Evolutionary conservation across 306 rosid species (phyloP), one percentile per base, ranked within the genome.

Genomic region (Ochetophila trinervis): DNA sequence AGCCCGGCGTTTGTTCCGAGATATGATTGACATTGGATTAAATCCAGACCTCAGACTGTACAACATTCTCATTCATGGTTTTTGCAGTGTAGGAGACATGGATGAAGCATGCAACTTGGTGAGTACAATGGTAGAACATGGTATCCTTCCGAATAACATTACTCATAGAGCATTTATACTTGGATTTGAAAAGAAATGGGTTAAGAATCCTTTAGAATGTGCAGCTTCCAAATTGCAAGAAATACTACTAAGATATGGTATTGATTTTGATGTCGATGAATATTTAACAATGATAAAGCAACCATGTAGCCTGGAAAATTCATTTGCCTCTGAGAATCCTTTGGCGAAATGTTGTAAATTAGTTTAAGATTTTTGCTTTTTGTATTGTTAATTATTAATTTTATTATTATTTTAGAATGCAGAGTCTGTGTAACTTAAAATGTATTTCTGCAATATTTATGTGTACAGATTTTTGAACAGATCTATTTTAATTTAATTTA

Each of bases 51-150:
- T 68, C 53, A 68, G 67, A 44, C 60, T 79, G 50, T 79, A 70
- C 57, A 79, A 70, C 72, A 74, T 68, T 55, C 45, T 78, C 30
- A 70, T 79, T 53, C 74, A 58, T 74, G 84, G 84, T n/a, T 66
- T 70, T 74, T 74, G 84, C 50, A 70, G 71, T 54, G 40, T 79
- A 60, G 80, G 80, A 40, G 52, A 67, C 53, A 30, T 74, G 74
- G 66, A 74, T 34, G 71, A 74, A 34, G 84, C 77, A 19, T 74
- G 80, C 67, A 70, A 62, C 49, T 50, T 79, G 40, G 51, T 79
- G 30, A 65, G 51, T 56, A 70, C 34, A 80, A 79, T 79, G 84
- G 58, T 66, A 8, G 71, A 51, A 55, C 24, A 36, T 19, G 74
- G 64, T 50, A 70, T 74, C 40, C 17, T 74, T 56, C 84, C 84